Evolutionary conservation across 176 grass and related monocot genomes (phyloP).

Genomic region (maize (Zea mays)): DNA sequence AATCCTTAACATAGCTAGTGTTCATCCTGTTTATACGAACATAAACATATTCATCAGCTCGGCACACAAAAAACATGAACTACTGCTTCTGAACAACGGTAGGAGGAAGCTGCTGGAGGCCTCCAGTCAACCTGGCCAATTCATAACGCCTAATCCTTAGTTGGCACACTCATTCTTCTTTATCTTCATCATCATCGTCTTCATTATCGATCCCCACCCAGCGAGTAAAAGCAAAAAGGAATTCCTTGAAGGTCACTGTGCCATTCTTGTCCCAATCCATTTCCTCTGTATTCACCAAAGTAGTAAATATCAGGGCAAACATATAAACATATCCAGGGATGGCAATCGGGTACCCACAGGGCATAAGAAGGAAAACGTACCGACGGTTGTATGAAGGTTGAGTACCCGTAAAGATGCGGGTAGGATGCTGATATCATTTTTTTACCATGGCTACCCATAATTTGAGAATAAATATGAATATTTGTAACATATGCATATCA

Average conservation of each 20-base stretch:
- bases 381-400: too few relatives aligned
- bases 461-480: too few relatives aligned
- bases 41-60: constrained; percentile 30
- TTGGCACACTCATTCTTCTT: constrained; percentile 21
- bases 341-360: too few relatives aligned
- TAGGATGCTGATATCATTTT: too few relatives aligned
- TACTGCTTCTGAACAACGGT: constrained; percentile 16
- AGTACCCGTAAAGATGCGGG: too few relatives aligned
- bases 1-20: constrained; percentile 23
- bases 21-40: constrained; percentile 36
- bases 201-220: constrained; percentile 88
- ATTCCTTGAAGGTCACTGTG: constrained; percentile 95
- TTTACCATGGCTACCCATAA: too few relatives aligned
- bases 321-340: not conserved
- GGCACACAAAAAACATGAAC: constrained; percentile 25
- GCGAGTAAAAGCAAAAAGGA: constrained; percentile 91
- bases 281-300: constrained; percentile 64
- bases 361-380: too few relatives aligned
- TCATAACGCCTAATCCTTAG: constrained; percentile 25
- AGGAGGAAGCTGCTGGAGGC: constrained; percentile 14
- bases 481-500: too few relatives aligned
- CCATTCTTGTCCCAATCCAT: constrained; percentile 99
- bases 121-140: constrained; percentile 19
- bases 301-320: constrained; percentile 19
- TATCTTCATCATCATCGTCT: constrained; percentile 46